Evolutionary conservation across 2,329 filamentous ascomycete genomes (phyloP).

Genomic region (Triangularia setosa): DNA sequence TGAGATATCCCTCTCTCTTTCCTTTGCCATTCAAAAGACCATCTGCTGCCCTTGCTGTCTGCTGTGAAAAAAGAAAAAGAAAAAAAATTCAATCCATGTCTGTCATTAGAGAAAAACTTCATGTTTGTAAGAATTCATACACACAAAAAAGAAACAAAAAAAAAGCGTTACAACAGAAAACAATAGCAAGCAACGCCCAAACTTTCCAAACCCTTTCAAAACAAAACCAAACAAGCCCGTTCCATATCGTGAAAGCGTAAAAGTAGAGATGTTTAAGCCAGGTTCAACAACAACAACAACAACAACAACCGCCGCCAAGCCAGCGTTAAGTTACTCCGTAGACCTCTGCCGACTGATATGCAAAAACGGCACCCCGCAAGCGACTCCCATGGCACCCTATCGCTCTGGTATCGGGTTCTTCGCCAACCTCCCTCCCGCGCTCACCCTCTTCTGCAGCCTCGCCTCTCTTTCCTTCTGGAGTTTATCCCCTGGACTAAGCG

Average conservation of each 20-base stretch:
- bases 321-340: too few relatives aligned
- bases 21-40: too few relatives aligned
- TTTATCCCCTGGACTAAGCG: slow-evolving; percentile 27
- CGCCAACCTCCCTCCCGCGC: slow-evolving; percentile 69
- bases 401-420: slow-evolving; percentile 61
- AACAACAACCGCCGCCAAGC: too few relatives aligned
- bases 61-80: too few relatives aligned
- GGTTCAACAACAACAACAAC: too few relatives aligned
- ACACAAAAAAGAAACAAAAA: neutral
- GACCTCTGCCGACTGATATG: neutral
- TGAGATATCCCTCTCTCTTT: too few relatives aligned
- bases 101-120: neutral
- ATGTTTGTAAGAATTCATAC: neutral
- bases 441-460: slow-evolving; percentile 73
- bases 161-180: neutral
- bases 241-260: slow-evolving; percentile 4
- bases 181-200: neutral
- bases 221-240: neutral
- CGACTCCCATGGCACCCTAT: slow-evolving; percentile 36
- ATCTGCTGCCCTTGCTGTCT: too few relatives aligned
- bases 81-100: neutral
- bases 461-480: slow-evolving; percentile 61
- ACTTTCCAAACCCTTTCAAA: neutral
- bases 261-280: too few relatives aligned
- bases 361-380: slow-evolving; percentile 23